Evolutionary conservation across 495 filamentous ascomycete species (phyloP).

Genomic region (Chaetomidium leptoderma): DNA sequence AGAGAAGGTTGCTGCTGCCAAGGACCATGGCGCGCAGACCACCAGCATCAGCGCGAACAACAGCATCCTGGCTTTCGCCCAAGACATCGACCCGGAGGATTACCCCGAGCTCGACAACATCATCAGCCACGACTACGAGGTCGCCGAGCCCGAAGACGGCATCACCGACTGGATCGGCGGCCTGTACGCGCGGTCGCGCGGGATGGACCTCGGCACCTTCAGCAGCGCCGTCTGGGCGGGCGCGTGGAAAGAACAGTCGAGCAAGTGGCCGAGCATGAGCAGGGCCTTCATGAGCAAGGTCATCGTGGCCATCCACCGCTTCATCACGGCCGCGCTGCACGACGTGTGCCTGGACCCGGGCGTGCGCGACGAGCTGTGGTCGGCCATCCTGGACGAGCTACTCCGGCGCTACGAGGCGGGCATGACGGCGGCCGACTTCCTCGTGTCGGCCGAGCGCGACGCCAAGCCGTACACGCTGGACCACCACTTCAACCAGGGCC

Average conservation of each 20-base stretch:
- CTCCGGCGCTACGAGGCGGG: conserved; percentile 40
- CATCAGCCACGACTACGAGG: background rate
- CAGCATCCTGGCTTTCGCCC: background rate
- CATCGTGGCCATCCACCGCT: conserved; percentile 47
- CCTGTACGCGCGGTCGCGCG: conserved; percentile 24
- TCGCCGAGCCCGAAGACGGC: background rate
- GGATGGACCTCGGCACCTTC: conserved; percentile 30
- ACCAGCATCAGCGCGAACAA: background rate
- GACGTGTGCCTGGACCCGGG: conserved; percentile 30
- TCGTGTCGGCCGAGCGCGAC: conserved; percentile 48
- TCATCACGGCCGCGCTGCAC: conserved; percentile 40
- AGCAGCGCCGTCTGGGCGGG: conserved; percentile 36
- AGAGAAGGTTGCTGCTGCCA: conserved; percentile 2
- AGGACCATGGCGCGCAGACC: background rate
- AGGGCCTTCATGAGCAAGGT: conserved; percentile 45
- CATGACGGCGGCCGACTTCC: conserved; percentile 39
- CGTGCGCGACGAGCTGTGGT: conserved; percentile 37
- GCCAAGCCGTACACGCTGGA: conserved; percentile 49
- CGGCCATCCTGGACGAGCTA: conserved; percentile 39
- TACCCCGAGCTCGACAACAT: conserved; percentile 22
- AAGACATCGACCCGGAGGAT: background rate
- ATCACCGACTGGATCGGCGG: conserved; percentile 23
- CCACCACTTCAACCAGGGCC: conserved; percentile 49
- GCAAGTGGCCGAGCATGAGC: conserved; percentile 50
- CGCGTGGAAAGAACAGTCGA: conserved; percentile 52